Percentiles rank a stretch among this genome's conserved stretches.
These are phyloP conservation scores for Plasmodium knowlesi DNA, from an alignment of 169 alveolate genomes.

Conservation along the genomic window DNA sequence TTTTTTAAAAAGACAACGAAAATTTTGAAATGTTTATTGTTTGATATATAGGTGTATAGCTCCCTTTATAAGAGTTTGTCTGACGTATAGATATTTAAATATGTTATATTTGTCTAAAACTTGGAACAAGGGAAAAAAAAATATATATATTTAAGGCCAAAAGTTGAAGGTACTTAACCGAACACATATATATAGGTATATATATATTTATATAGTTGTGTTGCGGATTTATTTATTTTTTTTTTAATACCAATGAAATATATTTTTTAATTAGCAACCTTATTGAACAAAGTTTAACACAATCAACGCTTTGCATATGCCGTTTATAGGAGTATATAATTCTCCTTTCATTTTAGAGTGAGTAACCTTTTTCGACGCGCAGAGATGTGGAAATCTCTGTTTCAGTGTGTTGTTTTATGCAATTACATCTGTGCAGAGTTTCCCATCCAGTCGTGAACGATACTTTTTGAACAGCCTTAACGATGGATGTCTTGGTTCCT, in stretches of 20 bases:
- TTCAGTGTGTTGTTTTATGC: background rate
- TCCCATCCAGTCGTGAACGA: background rate
- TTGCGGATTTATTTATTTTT: background rate
- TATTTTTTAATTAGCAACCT: background rate
- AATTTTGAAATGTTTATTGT: too few species aligned
- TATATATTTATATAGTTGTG: too few species aligned
- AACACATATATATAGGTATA: background rate
- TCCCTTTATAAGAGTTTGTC: background rate
- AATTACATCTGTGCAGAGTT: background rate
- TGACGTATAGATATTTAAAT: background rate
- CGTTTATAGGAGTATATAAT: too few species aligned
- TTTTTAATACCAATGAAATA: background rate
- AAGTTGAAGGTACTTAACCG: background rate
- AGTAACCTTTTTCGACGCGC: background rate
- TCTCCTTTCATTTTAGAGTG: background rate
- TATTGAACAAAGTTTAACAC: background rate
- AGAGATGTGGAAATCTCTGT: background rate
- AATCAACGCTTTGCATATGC: background rate
- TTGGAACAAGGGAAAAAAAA: too few species aligned
- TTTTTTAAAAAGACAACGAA: background rate
- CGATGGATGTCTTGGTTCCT: conserved; percentile 49
- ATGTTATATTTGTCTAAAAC: background rate
- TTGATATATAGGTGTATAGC: too few species aligned
- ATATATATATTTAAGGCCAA: too few species aligned
- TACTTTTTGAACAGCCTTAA: background rate